phyloP scores from a whole-genome alignment of 441 rosid species.

The Erysimum cheiri region DNA sequence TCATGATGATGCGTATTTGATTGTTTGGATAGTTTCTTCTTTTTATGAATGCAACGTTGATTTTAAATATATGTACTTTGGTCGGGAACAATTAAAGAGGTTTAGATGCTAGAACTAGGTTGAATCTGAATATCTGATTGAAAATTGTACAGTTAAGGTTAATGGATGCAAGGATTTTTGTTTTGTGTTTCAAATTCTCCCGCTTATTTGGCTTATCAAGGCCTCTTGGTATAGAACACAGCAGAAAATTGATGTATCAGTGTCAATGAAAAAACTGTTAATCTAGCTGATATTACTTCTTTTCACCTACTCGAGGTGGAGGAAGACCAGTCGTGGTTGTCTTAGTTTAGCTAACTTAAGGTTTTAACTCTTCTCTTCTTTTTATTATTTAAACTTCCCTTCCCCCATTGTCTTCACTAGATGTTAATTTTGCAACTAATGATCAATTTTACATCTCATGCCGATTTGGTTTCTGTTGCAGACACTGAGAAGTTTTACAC shows the following conservation, averaged over 20 bases:
- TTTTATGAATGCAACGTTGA: too few species aligned
- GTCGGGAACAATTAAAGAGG: neutral
- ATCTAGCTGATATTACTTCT: too few species aligned
- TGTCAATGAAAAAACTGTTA: too few species aligned
- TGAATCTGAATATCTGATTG: constrained; percentile 13
- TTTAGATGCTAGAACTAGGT: neutral
- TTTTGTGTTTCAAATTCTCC: neutral
- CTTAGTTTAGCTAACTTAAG: neutral
- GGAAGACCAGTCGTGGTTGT: neutral
- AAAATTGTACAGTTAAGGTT: neutral
- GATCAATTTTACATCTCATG: neutral
- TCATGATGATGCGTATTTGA: neutral
- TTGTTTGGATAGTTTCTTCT: neutral
- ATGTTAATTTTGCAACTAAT: neutral
- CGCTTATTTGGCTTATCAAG: neutral
- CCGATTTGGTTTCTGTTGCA: constrained; percentile 45
- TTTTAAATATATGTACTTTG: too few species aligned
- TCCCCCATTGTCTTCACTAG: neutral
- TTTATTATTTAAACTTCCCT: neutral
- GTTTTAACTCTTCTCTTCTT: neutral
- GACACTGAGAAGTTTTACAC: constrained; percentile 96
- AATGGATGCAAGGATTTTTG: neutral
- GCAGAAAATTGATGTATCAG: too few species aligned
- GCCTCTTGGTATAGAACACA: too few species aligned
- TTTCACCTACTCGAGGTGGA: neutral